Evolutionary conservation across 2,329 filamentous ascomycete genomes (phyloP).

Genomic region (Arthroderma sp.): DNA sequence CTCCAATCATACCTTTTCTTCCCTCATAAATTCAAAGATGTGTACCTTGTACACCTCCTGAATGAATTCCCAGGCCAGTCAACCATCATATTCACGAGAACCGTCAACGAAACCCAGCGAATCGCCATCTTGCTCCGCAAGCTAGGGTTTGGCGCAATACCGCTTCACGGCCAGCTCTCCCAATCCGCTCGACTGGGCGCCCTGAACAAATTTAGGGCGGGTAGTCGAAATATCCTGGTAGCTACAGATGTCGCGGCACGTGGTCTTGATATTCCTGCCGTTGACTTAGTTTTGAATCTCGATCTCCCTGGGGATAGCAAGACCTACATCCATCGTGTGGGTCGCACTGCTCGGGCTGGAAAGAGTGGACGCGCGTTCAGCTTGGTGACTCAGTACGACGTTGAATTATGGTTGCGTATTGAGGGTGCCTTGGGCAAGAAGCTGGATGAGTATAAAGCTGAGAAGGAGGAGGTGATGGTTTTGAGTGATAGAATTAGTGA

Average conservation of each 20-base stretch:
- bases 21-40: conserved; percentile 75
- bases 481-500: conserved; percentile 66
- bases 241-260: conserved; percentile 84
- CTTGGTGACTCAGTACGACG: conserved; percentile 75
- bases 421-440: conserved; percentile 71
- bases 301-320: conserved; percentile 75
- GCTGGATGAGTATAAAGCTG: conserved; percentile 52
- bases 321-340: conserved; percentile 81
- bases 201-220: conserved; percentile 75
- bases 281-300: conserved; percentile 74
- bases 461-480: conserved; percentile 74
- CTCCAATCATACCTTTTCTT: conserved; percentile 79
- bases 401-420: conserved; percentile 67
- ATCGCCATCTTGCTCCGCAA: conserved; percentile 69
- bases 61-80: conserved; percentile 81
- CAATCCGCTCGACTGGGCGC: conserved; percentile 79
- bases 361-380: conserved; percentile 71
- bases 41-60: conserved; percentile 72
- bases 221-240: conserved; percentile 71
- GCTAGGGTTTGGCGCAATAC: conserved; percentile 80
- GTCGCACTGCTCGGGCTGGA: conserved; percentile 72
- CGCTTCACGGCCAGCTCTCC: conserved; percentile 80
- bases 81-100: conserved; percentile 81
- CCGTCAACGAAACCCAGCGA: conserved; percentile 80
- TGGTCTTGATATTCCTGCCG: conserved; percentile 79